Percentiles rank a stretch among this genome's conserved stretches.
These are phyloP conservation scores for Phialophora chinensis DNA, from an alignment of 2,329 filamentous ascomycete genomes.

Conservation along the genomic window DNA sequence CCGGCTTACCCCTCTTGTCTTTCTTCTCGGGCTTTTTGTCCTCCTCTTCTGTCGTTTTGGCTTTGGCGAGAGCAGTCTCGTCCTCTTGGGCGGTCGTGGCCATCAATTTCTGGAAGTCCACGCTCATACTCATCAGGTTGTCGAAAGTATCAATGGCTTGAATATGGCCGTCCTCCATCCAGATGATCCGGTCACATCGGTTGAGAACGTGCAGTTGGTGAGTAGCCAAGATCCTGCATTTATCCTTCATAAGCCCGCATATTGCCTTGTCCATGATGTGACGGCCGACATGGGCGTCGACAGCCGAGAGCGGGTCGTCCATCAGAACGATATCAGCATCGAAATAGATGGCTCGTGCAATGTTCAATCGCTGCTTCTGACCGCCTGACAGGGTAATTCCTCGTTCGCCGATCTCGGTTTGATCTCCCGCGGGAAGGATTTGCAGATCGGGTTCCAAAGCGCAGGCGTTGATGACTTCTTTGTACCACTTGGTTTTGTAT, in stretches of 20 bases:
- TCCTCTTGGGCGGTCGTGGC: constrained; percentile 74
- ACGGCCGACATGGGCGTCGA: constrained; percentile 64
- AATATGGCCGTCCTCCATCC: constrained; percentile 86
- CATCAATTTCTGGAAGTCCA: constrained; percentile 83
- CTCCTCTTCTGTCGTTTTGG: constrained; percentile 55
- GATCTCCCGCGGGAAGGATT: constrained; percentile 87
- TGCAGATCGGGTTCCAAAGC: constrained; percentile 84
- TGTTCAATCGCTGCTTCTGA: constrained; percentile 93
- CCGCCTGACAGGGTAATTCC: constrained; percentile 95
- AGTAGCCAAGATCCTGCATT: constrained; percentile 88
- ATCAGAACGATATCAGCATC: constrained; percentile 67
- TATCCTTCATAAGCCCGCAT: constrained; percentile 82
- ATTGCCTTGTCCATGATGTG: constrained; percentile 94
- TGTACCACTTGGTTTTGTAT: constrained; percentile 78
- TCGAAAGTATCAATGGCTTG: constrained; percentile 87
- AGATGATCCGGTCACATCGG: constrained; percentile 88
- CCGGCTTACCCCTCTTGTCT: constrained; percentile 55
- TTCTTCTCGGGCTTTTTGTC: constrained; percentile 55
- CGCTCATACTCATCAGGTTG: constrained; percentile 79
- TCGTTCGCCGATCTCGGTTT: constrained; percentile 91
- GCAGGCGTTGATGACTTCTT: constrained; percentile 82
- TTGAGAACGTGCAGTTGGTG: constrained; percentile 93
- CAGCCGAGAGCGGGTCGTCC: constrained; percentile 67
- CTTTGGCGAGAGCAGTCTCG: constrained; percentile 54
- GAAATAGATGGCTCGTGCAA: constrained; percentile 77